Evolutionary conservation across 2,329 filamentous ascomycete genomes (phyloP).

Genomic region (Emmonsia crescens): DNA sequence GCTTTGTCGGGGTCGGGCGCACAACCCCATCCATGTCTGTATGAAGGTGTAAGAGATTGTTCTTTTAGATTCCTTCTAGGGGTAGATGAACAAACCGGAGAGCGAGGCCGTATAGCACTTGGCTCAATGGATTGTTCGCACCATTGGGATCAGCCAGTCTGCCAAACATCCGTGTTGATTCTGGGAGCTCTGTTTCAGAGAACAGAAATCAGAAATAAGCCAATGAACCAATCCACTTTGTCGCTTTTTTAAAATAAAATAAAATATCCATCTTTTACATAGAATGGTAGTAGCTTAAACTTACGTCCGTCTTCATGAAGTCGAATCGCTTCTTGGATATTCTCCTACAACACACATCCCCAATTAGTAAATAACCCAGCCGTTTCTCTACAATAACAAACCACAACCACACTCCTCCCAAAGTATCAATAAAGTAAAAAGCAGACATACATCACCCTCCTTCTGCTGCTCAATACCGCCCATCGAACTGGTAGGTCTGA

Average conservation of each 20-base stretch:
- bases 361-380: background rate
- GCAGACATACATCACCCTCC: slow-evolving; percentile 24
- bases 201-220: slow-evolving; percentile 1
- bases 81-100: slow-evolving; percentile 51
- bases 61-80: slow-evolving; percentile 1
- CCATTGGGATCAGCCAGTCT: slow-evolving; percentile 71
- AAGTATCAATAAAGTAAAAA: background rate
- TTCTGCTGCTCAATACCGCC: slow-evolving; percentile 21
- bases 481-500: slow-evolving; percentile 13
- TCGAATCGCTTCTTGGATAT: slow-evolving; percentile 91
- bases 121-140: slow-evolving; percentile 83
- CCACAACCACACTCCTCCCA: background rate
- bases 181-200: slow-evolving; percentile 47
- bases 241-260: no score
- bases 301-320: slow-evolving; percentile 70
- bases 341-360: slow-evolving; percentile 24
- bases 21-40: slow-evolving; percentile 88
- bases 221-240: slow-evolving; percentile 4
- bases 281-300: slow-evolving; percentile 6
- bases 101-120: slow-evolving; percentile 90
- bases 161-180: slow-evolving; percentile 77
- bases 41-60: slow-evolving; percentile 14
- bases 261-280: background rate
- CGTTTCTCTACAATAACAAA: background rate
- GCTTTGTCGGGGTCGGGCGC: slow-evolving; percentile 59